A percentile compares a stretch with the other conserved stretches of the same genome.
Conservation (phyloP, 2,329 filamentous ascomycete species). For the Aspergillus fischeri region DNA sequence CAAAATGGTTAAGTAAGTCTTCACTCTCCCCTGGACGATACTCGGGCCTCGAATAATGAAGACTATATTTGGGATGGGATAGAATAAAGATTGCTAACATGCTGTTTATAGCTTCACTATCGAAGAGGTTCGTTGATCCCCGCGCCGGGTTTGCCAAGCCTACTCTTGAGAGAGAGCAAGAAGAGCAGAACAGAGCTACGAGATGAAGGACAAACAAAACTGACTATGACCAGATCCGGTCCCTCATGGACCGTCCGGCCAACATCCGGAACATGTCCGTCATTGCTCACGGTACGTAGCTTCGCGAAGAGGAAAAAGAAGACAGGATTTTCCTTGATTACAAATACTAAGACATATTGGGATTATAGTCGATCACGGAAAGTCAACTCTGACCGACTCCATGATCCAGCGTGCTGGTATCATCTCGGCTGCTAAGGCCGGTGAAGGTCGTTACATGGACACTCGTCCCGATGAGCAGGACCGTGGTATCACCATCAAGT, state of each 20-base stretch:
- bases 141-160: constrained; percentile 2
- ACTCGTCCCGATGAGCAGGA: constrained; percentile 98
- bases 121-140: constrained; percentile 64
- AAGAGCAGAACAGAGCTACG: background rate
- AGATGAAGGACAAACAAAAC: constrained; percentile 2
- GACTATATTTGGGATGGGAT: constrained; percentile 5
- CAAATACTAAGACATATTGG: constrained; percentile 1
- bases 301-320: background rate
- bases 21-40: background rate
- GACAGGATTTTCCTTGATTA: background rate
- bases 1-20: constrained; percentile 99
- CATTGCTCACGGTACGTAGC: constrained; percentile 81
- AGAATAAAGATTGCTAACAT: constrained; percentile 25
- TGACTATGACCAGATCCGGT: constrained; percentile 38
- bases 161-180: constrained; percentile 1
- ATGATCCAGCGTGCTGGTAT: constrained; percentile 99
- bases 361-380: constrained; percentile 86
- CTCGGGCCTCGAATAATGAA: background rate
- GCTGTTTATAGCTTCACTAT: constrained; percentile 78
- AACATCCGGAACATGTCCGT: constrained; percentile 96
- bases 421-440: constrained; percentile 95
- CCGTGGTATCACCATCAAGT: constrained; percentile 99
- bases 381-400: constrained; percentile 99
- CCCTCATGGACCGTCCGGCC: constrained; percentile 49
- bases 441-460: constrained; percentile 93